phyloP scores from a whole-genome alignment of 768 basidiomycete genomes.

The Strobilomyces echinocephalus region DNA sequence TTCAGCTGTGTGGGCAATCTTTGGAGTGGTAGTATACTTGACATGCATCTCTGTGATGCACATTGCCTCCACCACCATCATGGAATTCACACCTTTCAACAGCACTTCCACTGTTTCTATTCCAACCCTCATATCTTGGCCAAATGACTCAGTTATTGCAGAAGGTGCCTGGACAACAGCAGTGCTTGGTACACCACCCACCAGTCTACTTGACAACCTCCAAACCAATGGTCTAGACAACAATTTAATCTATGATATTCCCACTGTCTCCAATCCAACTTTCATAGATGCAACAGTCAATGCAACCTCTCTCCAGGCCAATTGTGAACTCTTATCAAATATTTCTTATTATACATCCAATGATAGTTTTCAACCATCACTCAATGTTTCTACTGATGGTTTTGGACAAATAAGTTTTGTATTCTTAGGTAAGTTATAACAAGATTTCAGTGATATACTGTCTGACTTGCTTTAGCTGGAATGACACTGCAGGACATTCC shows the following conservation, averaged over 20 bases:
- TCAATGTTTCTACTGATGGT: too few species aligned
- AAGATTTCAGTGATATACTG: too few species aligned
- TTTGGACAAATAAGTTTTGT: too few species aligned
- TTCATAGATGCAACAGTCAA: background rate
- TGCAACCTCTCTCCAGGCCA: background rate
- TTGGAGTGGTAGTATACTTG: background rate
- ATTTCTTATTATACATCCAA: background rate
- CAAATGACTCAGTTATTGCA: background rate
- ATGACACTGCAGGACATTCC: too few species aligned
- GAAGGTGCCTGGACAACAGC: background rate
- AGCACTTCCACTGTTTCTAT: background rate
- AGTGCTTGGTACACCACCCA: background rate
- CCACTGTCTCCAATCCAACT: background rate
- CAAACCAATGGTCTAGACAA: background rate
- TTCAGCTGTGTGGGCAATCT: background rate
- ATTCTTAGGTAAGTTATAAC: too few species aligned
- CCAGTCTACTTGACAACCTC: background rate
- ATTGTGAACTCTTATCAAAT: background rate
- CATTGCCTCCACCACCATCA: background rate
- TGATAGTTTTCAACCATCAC: too few species aligned
- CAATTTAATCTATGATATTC: background rate
- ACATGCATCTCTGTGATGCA: background rate
- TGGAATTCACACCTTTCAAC: background rate
- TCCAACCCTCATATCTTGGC: background rate
- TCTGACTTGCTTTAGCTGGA: too few species aligned